Evolutionary conservation across 208 protist genomes (phyloP), one percentile per base, ranked within the genome.

Genomic region (Naegleria lovaniensis): DNA sequence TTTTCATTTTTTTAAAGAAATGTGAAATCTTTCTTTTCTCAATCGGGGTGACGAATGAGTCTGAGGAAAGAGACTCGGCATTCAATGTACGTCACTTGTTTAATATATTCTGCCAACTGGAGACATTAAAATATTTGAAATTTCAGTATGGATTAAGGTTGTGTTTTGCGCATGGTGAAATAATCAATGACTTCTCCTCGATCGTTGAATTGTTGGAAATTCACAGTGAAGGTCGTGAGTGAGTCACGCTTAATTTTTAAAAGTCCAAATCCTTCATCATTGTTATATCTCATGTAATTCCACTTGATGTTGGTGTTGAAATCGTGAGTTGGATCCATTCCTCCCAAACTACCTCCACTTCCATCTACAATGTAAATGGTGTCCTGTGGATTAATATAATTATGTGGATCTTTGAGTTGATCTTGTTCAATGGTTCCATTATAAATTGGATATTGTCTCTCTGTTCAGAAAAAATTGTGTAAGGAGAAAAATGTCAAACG

Each of bases 361-460:
- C 79, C 79, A 43, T 7, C 7, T 1, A 43, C 41, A 85, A 85
- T 9, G 41, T 85, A 85, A 40, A 85, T 25, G 19, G 79, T 40
- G 41, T 39, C 79, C 4, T 40, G 6, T 19, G 22, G 38, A 43
- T 85, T 43, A 0, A 16, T 43, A 85, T 85, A 85, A 43, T 43
- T 85, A 11, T 33, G 19, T 85, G 13, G 9, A 39, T 43, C 22
- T 43, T 85, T 39, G 43, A 48, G 43, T 48, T 48, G 43, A 48
- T 48, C 43, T 11, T 7, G 11, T 43, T 85, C 38, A 43, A 85
- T 33, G 19, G 38, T 85, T 39, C 9, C n/a, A 85, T 85, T 85
- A 43, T 85, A 79, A 79, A 79, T 36, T 36, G 67, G 67, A 79
- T 79, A 36, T 79, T 79, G 67, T 79, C 67, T 79, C n/a, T 79